Percentiles rank a stretch among this genome's conserved stretches.
Conservation (phyloP, 495 filamentous ascomycete species). For the Daldinia loculata region DNA sequence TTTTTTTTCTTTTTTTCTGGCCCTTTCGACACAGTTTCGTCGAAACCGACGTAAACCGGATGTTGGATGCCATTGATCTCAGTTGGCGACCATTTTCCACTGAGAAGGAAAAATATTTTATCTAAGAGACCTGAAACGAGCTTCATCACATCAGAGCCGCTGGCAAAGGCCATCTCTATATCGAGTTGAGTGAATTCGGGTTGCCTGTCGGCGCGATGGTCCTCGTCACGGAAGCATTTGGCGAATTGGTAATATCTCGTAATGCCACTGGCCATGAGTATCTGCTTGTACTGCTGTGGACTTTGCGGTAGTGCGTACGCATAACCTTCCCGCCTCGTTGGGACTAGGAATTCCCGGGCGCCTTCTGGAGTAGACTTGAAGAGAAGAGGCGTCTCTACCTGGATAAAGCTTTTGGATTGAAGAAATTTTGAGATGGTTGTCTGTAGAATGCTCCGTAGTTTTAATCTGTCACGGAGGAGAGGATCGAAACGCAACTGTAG, state of each 20-base stretch:
- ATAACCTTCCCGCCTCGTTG: conserved; percentile 73
- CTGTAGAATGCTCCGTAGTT: conserved; percentile 63
- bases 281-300: conserved; percentile 98
- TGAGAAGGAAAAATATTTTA: neutral
- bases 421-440: conserved; percentile 63
- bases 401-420: conserved; percentile 65
- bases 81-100: neutral
- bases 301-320: conserved; percentile 95
- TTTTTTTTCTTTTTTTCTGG: neutral
- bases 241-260: conserved; percentile 89
- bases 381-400: conserved; percentile 90
- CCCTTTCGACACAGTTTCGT: neutral
- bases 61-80: conserved; percentile 16
- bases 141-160: conserved; percentile 67
- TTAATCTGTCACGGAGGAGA: conserved; percentile 68
- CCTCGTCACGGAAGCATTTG: conserved; percentile 94
- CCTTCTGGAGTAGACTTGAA: conserved; percentile 99
- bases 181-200: conserved; percentile 99
- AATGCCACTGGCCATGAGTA: conserved; percentile 91
- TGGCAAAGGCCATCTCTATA: conserved; percentile 88
- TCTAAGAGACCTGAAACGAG: neutral
- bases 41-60: neutral
- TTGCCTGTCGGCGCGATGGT: conserved; percentile 89
- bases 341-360: conserved; percentile 94
- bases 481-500: conserved; percentile 81